A percentile compares a stretch with the other conserved stretches of the same genome.
Conservation (phyloP, 805 yeast species). For the Wickerhamomyces sydowiorum region DNA sequence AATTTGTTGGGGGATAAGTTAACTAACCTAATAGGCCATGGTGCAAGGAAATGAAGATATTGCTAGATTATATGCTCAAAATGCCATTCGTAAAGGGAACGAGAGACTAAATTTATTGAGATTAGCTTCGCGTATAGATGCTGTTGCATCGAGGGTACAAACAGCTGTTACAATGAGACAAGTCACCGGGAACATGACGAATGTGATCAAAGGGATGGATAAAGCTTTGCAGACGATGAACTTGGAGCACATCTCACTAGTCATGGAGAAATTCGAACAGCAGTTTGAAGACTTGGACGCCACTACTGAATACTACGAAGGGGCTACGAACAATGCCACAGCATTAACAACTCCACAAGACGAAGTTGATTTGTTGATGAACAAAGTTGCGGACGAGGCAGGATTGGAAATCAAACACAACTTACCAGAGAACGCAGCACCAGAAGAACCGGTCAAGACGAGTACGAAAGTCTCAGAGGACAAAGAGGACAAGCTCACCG, state of each 20-base stretch:
- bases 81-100: conserved; percentile 86
- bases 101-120: conserved; percentile 79
- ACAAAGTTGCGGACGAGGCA: conserved; percentile 93
- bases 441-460: conserved; percentile 46
- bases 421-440: conserved; percentile 42
- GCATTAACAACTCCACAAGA: conserved; percentile 92
- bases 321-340: conserved; percentile 81
- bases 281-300: conserved; percentile 97
- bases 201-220: conserved; percentile 94
- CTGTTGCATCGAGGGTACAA: conserved; percentile 92
- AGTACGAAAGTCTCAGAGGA: conserved; percentile 49
- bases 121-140: conserved; percentile 86
- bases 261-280: conserved; percentile 94
- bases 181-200: conserved; percentile 90
- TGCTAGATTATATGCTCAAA: conserved; percentile 91
- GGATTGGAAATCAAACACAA: conserved; percentile 90
- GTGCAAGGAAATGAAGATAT: conserved; percentile 84
- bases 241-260: conserved; percentile 82
- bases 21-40: conserved; percentile 41
- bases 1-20: not conserved
- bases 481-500: conserved; percentile 83
- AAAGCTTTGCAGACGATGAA: conserved; percentile 94
- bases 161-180: conserved; percentile 98
- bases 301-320: conserved; percentile 86
- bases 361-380: conserved; percentile 86